phyloP scores from a whole-genome alignment of 441 rosid species.

The Isatis lusitanica region DNA sequence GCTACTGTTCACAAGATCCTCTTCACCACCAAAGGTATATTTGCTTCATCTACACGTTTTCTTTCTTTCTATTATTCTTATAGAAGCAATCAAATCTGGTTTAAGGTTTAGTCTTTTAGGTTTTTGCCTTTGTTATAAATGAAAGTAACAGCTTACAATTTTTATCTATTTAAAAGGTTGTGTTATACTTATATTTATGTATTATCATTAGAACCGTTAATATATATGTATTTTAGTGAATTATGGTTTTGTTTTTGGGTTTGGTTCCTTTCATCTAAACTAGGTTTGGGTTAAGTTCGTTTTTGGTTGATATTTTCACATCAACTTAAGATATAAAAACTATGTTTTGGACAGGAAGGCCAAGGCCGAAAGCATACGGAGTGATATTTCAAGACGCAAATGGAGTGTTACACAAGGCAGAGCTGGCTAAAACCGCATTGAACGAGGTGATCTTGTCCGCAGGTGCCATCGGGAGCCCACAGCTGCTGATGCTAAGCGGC shows the following conservation, averaged over 20 bases:
- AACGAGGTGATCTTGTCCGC: conserved; percentile 49
- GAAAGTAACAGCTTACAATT: too few relatives aligned
- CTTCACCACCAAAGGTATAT: conserved; percentile 44
- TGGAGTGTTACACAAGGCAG: conserved; percentile 45
- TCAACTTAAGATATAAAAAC: neutral
- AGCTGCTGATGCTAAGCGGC: conserved; percentile 54
- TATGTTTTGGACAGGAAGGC: conserved; percentile 37
- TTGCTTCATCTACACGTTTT: neutral
- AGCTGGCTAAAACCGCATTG: conserved; percentile 20
- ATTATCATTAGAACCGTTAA: too few relatives aligned
- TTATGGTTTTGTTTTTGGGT: neutral
- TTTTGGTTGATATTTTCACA: too few relatives aligned
- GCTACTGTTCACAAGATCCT: conserved; percentile 56
- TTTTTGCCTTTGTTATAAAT: neutral
- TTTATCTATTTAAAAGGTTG: too few relatives aligned
- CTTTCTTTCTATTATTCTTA: neutral
- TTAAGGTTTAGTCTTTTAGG: neutral
- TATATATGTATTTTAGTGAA: neutral
- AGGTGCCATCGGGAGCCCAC: conserved; percentile 58
- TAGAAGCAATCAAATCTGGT: neutral
- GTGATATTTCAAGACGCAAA: conserved; percentile 42
- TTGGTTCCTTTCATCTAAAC: neutral
- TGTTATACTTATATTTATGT: too few relatives aligned
- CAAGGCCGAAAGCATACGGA: conserved; percentile 47
- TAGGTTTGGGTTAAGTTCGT: neutral